A percentile compares a stretch with the other conserved stretches of the same genome.
phyloP scores from a whole-genome alignment of 1,139 yeast genomes.

The Magnusiomyces sp. region DNA sequence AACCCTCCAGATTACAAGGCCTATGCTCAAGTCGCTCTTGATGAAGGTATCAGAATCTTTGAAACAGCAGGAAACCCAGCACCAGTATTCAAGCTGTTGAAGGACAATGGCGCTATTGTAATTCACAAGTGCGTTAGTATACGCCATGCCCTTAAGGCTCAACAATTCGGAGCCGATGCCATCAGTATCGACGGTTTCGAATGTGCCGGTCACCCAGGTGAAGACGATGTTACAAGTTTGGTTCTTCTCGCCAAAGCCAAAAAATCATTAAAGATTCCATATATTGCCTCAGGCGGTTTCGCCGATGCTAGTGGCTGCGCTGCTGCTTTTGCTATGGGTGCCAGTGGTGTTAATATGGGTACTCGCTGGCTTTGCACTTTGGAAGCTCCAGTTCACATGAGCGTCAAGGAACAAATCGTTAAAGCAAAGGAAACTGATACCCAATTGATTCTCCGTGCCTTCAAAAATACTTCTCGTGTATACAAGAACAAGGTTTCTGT shows the following conservation, averaged over 20 bases:
- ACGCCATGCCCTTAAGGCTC: constrained; percentile 30
- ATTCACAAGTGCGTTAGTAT: constrained; percentile 32
- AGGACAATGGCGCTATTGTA: constrained; percentile 20
- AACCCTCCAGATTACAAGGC: constrained; percentile 30
- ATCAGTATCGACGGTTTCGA: constrained; percentile 32
- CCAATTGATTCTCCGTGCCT: constrained; percentile 25
- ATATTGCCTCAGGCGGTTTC: constrained; percentile 33
- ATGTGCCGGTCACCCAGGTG: constrained; percentile 35
- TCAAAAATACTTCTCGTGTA: constrained; percentile 30
- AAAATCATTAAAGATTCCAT: constrained; percentile 27
- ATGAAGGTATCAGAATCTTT: constrained; percentile 30
- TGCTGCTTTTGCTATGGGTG: constrained; percentile 33
- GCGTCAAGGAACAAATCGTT: constrained; percentile 29
- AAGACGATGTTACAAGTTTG: constrained; percentile 29
- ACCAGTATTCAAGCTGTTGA: constrained; percentile 21
- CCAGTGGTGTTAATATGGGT: constrained; percentile 32
- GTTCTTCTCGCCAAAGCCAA: constrained; percentile 27
- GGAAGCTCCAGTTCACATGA: constrained; percentile 30
- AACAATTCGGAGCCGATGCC: constrained; percentile 30
- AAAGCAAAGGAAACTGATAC: constrained; percentile 29
- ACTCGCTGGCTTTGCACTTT: constrained; percentile 31
- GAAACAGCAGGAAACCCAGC: constrained; percentile 33
- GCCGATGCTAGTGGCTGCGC: constrained; percentile 32
- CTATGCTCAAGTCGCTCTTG: constrained; percentile 30
- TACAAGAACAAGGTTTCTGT: constrained; percentile 28